A percentile compares a stretch with the other conserved stretches of the same genome.
These are phyloP conservation scores for Boletus reticulatus DNA, from an alignment of 768 basidiomycete genomes.

Conservation along the genomic window DNA sequence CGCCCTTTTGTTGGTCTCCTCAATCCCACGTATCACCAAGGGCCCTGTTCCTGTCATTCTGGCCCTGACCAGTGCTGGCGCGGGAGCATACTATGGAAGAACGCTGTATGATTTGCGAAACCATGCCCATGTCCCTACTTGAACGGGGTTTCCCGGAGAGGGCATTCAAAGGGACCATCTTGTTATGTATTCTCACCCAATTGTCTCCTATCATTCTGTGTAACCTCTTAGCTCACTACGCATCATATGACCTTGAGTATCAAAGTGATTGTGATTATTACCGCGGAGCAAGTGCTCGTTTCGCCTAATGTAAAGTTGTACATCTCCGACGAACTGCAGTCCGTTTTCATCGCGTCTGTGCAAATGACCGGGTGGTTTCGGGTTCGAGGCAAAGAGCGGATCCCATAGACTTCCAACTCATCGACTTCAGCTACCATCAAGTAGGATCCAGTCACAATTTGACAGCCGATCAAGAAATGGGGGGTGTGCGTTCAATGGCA, in stretches of 20 bases:
- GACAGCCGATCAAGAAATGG: conserved; percentile 12
- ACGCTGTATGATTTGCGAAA: conserved; percentile 42
- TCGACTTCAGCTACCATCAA: background rate
- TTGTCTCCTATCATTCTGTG: background rate
- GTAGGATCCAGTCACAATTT: background rate
- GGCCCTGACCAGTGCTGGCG: conserved; percentile 55
- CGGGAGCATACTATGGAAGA: conserved; percentile 69
- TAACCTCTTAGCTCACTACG: background rate
- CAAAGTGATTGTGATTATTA: conserved; percentile 1
- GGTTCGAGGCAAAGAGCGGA: background rate
- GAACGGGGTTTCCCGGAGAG: background rate
- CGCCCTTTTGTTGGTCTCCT: conserved; percentile 69
- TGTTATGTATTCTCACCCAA: conserved; percentile 8
- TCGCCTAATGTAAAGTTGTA: conserved; percentile 12
- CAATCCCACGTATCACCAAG: conserved; percentile 67
- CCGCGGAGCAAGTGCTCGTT: background rate
- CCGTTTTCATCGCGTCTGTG: background rate
- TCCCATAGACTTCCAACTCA: background rate
- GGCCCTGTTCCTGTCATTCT: conserved; percentile 71
- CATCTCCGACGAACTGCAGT: conserved; percentile 5
- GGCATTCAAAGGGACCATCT: background rate
- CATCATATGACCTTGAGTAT: background rate
- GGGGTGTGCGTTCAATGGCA: conserved; percentile 46
- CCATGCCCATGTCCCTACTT: conserved; percentile 6
- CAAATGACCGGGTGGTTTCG: conserved; percentile 1